A percentile compares a stretch with the other conserved stretches of the same genome.
Evolutionary conservation across 2,329 filamentous ascomycete genomes (phyloP).

Genomic region (Botrytis deweyae): DNA sequence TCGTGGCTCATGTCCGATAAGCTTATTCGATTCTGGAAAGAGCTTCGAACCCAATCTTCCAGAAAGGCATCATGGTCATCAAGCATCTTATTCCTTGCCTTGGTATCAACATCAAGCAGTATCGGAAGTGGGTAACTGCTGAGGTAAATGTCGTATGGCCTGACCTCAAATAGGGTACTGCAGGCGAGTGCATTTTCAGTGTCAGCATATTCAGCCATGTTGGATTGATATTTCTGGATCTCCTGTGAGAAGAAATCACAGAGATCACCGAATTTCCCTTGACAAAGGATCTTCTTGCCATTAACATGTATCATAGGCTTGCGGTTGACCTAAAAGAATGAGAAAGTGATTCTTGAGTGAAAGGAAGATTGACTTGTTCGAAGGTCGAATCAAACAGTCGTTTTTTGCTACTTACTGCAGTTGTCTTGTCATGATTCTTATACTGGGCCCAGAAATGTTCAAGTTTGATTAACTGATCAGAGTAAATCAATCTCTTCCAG

Average conservation of each 20-base stretch:
- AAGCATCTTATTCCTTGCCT: background rate
- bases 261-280: slow-evolving; percentile 5
- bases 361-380: background rate
- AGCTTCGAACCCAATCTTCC: slow-evolving; percentile 6
- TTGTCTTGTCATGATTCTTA: background rate
- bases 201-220: background rate
- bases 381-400: background rate
- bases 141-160: slow-evolving; percentile 4
- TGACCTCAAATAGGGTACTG: slow-evolving; percentile 12
- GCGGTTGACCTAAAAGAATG: background rate
- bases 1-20: slow-evolving; percentile 11
- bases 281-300: slow-evolving; percentile 8
- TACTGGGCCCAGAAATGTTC: slow-evolving; percentile 12
- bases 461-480: slow-evolving; percentile 9
- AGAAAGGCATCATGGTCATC: slow-evolving; percentile 11
- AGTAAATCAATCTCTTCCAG: slow-evolving; percentile 14
- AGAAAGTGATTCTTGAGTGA: background rate
- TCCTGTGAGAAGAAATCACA: slow-evolving; percentile 13
- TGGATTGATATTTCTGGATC: slow-evolving; percentile 3
- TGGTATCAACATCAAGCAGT: slow-evolving; percentile 9
- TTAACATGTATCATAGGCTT: slow-evolving; percentile 4
- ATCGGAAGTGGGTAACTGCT: slow-evolving; percentile 1
- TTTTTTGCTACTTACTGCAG: background rate
- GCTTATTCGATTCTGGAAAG: slow-evolving; percentile 1
- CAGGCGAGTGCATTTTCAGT: slow-evolving; percentile 15